Base-by-base conservation (phyloP, 345 rosid genomes). In the Lenwebbia sp. region DNA sequence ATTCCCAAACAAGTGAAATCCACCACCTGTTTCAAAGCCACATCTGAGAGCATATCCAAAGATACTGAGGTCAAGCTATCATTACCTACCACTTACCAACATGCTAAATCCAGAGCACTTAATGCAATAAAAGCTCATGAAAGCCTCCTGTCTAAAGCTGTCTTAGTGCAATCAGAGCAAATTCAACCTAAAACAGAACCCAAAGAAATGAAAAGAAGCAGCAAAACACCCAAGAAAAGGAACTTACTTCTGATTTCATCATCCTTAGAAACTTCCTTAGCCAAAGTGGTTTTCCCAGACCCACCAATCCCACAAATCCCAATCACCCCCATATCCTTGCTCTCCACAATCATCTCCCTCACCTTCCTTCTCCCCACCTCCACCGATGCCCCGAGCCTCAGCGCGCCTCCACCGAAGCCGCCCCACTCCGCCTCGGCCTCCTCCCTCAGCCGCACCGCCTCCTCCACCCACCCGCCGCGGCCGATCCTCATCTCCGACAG, bases 281-380 rank as follows among this genome's bases (percentile, higher is more conserved):
- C 99, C 89, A 97, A 89, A 84, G 99, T 96, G 10, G 99, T 96
- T 83, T 97, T 97, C 1, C 99, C 99, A 0, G 95, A 95, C 30
- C 98, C 99, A 2, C 98, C 99, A 86, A 95, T 96, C 7, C 99
- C 99, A 86, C 84, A 83, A 57, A 96, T 95, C 82, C 96, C 99
- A 65, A 94, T 75, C 83, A 95, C 83, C 47, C 85, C 86, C 28
- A 86, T 82, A 83, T 84, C 86, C 1, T 94, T 92, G 28, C 89
- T 84, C 33, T 44, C 92, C 17, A 90, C 87, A 30, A 97, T n/a
- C 98, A 94, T 93, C 90, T 94, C 95, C 90, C 95, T 92, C 82
- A 96, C 99, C 82, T 90, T 92, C 84, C 51, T 92, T 92, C 92
- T 96, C 25, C 96, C 99, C 26, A 90, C 85, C 86, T 93, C 93